Evolutionary conservation across 2,329 filamentous ascomycete genomes (phyloP).

Genomic region (Colletotrichum sp.): DNA sequence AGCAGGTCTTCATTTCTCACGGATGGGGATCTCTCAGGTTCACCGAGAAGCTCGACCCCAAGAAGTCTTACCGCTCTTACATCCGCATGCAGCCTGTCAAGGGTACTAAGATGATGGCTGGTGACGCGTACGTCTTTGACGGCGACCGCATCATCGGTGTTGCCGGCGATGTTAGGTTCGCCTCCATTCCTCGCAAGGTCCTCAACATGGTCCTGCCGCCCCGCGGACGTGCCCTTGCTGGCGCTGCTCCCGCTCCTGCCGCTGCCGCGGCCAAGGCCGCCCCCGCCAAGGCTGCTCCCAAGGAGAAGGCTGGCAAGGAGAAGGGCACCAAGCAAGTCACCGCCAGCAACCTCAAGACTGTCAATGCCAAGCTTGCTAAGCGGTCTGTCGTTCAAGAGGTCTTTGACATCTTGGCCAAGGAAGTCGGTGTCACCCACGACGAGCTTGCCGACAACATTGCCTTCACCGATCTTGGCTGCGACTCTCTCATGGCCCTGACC

Average conservation of each 20-base stretch:
- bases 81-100: conserved; percentile 62
- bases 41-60: conserved; percentile 47
- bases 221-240: conserved; percentile 49
- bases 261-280: conserved; percentile 39
- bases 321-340: conserved; percentile 49
- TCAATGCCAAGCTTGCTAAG: conserved; percentile 55
- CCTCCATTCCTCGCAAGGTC: conserved; percentile 68
- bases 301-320: conserved; percentile 40
- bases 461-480: conserved; percentile 63
- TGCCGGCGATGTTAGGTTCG: conserved; percentile 66
- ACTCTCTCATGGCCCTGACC: conserved; percentile 66
- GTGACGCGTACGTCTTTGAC: conserved; percentile 61
- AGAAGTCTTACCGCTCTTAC: conserved; percentile 60
- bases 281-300: conserved; percentile 32
- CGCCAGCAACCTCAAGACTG: conserved; percentile 48
- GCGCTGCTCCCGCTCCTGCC: conserved; percentile 38
- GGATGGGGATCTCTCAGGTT: conserved; percentile 62
- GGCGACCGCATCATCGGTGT: conserved; percentile 54
- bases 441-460: conserved; percentile 62
- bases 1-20: conserved; percentile 64
- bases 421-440: conserved; percentile 58
- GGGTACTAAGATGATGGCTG: conserved; percentile 55
- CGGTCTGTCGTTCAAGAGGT: conserved; percentile 48
- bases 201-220: conserved; percentile 72
- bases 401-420: conserved; percentile 60